Evolutionary conservation across 176 grass and related monocot species (phyloP).

Genomic region (Zea luxurians): DNA sequence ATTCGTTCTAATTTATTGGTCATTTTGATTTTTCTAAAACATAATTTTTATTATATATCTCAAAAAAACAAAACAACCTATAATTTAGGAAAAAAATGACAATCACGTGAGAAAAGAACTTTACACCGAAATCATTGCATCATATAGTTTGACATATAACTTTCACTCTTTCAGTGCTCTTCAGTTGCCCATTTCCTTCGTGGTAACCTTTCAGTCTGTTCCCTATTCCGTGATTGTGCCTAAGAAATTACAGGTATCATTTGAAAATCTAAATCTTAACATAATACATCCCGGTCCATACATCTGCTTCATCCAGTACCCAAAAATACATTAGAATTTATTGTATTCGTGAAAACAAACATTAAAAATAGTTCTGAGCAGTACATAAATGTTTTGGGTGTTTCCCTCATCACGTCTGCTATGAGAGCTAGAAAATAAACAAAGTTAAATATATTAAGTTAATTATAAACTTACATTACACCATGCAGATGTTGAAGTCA

Average conservation of each 20-base stretch:
- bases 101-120: constrained; percentile 8
- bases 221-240: constrained; percentile 49
- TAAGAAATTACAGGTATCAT: constrained; percentile 37
- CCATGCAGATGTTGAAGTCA: constrained; percentile 83
- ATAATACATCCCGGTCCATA: constrained; percentile 5
- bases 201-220: constrained; percentile 73
- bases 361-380: background rate
- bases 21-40: no score
- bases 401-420: constrained; percentile 6
- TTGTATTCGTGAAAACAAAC: no score
- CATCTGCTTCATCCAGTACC: background rate
- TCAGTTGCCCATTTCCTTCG: constrained; percentile 69
- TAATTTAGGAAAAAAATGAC: background rate
- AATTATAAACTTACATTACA: constrained; percentile 68
- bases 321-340: constrained; percentile 9
- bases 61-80: no score
- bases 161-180: constrained; percentile 47
- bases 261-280: constrained; percentile 2
- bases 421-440: constrained; percentile 28
- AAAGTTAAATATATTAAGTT: constrained; percentile 11
- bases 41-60: no score
- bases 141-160: constrained; percentile 86
- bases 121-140: constrained; percentile 70
- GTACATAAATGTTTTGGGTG: background rate
- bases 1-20: no score